Evolutionary conservation across 352 stramenopile species (phyloP).

Genomic region (Plasmopara halstedii): DNA sequence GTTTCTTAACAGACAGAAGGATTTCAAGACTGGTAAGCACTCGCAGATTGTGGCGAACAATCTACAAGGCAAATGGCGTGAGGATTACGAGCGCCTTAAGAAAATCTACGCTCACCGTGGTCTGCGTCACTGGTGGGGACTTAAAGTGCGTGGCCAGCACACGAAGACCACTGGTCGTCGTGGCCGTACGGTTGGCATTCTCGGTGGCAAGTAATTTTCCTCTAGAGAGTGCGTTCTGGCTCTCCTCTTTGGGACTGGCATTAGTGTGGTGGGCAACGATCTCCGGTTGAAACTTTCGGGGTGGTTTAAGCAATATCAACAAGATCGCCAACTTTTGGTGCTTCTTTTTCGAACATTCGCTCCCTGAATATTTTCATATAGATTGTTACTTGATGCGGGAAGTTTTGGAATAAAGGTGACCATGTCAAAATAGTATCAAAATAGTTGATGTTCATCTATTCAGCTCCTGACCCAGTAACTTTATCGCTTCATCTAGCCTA

Average conservation of each 20-base stretch:
- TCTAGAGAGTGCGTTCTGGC: constrained; percentile 16
- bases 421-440: too few relatives aligned
- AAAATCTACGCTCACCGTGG: constrained; percentile 99
- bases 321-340: constrained; percentile 31
- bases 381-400: constrained; percentile 3
- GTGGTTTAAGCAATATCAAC: constrained; percentile 29
- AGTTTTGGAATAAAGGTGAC: neutral
- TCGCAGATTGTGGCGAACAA: constrained; percentile 98
- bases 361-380: constrained; percentile 9
- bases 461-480: too few relatives aligned
- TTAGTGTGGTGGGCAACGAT: constrained; percentile 37
- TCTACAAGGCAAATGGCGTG: constrained; percentile 97
- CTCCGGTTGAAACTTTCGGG: constrained; percentile 10
- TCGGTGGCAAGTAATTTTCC: constrained; percentile 75
- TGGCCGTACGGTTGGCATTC: constrained; percentile 71
- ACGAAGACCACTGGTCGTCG: constrained; percentile 99
- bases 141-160: constrained; percentile 99
- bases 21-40: constrained; percentile 99
- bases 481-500: too few relatives aligned
- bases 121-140: constrained; percentile 99
- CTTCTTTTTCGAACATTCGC: constrained; percentile 20
- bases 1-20: constrained; percentile 99
- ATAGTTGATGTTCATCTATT: neutral
- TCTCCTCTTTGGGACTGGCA: constrained; percentile 48
- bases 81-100: constrained; percentile 99